Evolutionary conservation across 83 land plant genomes (phyloP).

Genomic region (Isoetes engelmannii): DNA sequence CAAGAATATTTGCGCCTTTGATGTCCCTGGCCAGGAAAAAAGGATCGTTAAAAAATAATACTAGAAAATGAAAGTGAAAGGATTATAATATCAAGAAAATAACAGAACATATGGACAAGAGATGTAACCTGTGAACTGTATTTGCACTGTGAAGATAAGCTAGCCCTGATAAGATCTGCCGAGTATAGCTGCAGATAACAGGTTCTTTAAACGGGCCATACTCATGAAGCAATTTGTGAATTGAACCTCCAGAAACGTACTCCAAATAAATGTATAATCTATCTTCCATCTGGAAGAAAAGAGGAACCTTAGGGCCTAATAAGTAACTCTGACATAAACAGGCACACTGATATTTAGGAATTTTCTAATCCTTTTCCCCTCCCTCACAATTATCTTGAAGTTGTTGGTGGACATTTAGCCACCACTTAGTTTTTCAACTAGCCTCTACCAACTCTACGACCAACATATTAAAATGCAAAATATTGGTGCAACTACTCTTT

Average conservation of each 20-base stretch:
- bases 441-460: too few relatives aligned
- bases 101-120: not conserved
- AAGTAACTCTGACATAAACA: too few relatives aligned
- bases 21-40: slow-evolving; percentile 19
- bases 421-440: too few relatives aligned
- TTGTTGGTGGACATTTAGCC: too few relatives aligned
- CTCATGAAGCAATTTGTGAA: slow-evolving; percentile 65
- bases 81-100: too few relatives aligned
- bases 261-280: slow-evolving; percentile 80
- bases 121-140: slow-evolving; percentile 79
- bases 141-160: slow-evolving; percentile 77
- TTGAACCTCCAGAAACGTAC: slow-evolving; percentile 90
- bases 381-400: too few relatives aligned
- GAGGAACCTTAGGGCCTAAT: too few relatives aligned
- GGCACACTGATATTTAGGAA: too few relatives aligned
- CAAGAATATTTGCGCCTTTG: slow-evolving; percentile 22
- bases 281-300: slow-evolving; percentile 57
- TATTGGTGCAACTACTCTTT: too few relatives aligned
- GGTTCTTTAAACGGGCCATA: slow-evolving; percentile 85
- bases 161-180: slow-evolving; percentile 86
- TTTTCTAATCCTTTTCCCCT: too few relatives aligned
- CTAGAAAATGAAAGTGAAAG: too few relatives aligned
- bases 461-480: too few relatives aligned
- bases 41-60: not conserved
- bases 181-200: slow-evolving; percentile 80